phyloP scores from a whole-genome alignment of 345 rosid species.

The Leavenworthia alabamica region DNA sequence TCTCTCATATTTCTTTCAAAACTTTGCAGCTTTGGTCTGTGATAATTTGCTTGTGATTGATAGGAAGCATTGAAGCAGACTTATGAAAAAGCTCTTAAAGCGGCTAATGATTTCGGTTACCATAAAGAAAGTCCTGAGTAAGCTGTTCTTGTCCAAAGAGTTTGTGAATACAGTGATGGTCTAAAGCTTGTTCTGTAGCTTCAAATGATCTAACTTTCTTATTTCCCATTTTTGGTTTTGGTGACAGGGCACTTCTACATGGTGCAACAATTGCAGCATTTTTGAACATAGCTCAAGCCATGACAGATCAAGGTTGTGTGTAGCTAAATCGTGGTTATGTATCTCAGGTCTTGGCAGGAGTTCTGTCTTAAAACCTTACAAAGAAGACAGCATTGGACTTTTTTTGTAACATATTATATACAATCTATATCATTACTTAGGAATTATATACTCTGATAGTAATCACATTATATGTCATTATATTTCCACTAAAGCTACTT shows the following conservation, averaged over 20 bases:
- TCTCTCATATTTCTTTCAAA: not conserved
- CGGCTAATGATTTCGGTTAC: slow-evolving; percentile 89
- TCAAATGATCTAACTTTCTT: not conserved
- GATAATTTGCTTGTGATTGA: slow-evolving; percentile 20
- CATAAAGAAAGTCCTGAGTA: slow-evolving; percentile 95
- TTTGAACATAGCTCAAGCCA: slow-evolving; percentile 90
- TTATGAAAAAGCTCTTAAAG: slow-evolving; percentile 80
- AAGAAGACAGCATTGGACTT: not conserved
- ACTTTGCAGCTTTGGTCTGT: not conserved
- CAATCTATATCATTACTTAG: slow-evolving; percentile 13
- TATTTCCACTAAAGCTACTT: not conserved
- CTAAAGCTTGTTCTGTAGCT: not conserved
- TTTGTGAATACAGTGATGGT: not conserved
- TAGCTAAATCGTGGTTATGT: too few species aligned
- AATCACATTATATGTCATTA: not conserved
- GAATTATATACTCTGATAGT: slow-evolving; percentile 12
- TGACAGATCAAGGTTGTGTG: slow-evolving; percentile 98
- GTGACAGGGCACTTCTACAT: slow-evolving; percentile 69
- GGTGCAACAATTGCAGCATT: slow-evolving; percentile 91
- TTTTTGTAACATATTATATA: slow-evolving; percentile 22
- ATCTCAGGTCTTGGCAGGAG: not conserved
- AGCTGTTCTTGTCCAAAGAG: slow-evolving; percentile 32
- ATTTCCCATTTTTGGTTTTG: not conserved
- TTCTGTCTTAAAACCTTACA: not conserved
- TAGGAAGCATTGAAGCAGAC: slow-evolving; percentile 97